phyloP scores from a whole-genome alignment of 2,329 filamentous ascomycete genomes.

The Ceratocystis variospora region DNA sequence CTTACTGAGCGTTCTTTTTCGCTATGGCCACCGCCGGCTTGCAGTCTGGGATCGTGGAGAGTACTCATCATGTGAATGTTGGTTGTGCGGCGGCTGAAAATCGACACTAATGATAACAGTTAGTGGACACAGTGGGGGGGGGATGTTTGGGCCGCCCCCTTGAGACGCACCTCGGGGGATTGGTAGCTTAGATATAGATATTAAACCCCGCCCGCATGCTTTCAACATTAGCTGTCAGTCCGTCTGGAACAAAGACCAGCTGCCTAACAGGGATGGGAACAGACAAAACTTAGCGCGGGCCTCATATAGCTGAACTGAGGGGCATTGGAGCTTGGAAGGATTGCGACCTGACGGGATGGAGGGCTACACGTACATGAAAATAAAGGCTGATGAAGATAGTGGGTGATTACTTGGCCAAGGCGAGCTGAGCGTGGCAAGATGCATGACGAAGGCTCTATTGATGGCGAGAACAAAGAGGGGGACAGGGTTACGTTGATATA shows the following conservation, averaged over 20 bases:
- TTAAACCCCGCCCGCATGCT: not conserved
- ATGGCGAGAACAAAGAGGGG: not conserved
- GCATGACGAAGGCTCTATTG: not conserved
- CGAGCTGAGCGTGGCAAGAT: not conserved
- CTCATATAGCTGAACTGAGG: slow-evolving; percentile 7
- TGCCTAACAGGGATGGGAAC: not conserved
- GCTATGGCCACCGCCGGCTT: slow-evolving; percentile 37
- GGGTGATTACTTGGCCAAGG: not conserved
- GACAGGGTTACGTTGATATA: not conserved
- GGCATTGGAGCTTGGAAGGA: not conserved
- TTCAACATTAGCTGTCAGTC: not conserved
- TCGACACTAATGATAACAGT: not conserved
- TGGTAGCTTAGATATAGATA: not conserved
- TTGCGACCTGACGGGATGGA: slow-evolving; percentile 2
- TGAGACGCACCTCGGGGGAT: not conserved
- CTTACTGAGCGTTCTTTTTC: slow-evolving; percentile 30
- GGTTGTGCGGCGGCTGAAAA: not conserved
- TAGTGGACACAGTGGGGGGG: not conserved
- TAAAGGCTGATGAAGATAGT: not conserved
- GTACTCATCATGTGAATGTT: slow-evolving; percentile 5
- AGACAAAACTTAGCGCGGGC: not conserved
- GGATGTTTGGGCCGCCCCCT: not conserved
- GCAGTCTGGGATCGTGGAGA: slow-evolving; percentile 26
- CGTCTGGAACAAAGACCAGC: not conserved
- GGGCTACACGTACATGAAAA: not conserved